Evolutionary conservation across 768 basidiomycete genomes (phyloP).

Genomic region (Pisolithus orientalis): DNA sequence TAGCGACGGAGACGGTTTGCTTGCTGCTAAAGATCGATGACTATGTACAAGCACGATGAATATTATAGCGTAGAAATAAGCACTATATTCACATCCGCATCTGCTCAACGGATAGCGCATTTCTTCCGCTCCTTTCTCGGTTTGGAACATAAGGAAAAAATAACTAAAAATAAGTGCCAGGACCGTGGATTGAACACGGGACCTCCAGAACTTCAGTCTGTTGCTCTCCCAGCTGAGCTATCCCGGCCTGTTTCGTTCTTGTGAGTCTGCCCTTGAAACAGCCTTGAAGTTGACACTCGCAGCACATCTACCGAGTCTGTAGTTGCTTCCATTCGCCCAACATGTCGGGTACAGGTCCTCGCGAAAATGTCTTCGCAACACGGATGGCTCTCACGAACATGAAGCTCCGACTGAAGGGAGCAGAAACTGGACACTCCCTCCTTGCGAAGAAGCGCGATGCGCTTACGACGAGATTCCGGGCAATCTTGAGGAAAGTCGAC

Average conservation of each 20-base stretch:
- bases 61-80: neutral
- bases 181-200: conserved; percentile 77
- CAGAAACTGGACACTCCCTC: conserved; percentile 91
- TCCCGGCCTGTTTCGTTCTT: conserved; percentile 33
- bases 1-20: conserved; percentile 97
- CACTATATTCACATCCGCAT: no score
- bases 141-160: neutral
- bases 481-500: conserved; percentile 94
- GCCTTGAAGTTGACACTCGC: neutral
- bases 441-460: conserved; percentile 98
- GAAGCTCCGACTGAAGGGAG: conserved; percentile 82
- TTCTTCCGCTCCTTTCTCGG: neutral
- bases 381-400: conserved; percentile 96
- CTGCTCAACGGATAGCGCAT: no score
- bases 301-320: neutral
- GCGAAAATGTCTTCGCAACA: conserved; percentile 95
- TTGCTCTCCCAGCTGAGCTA: conserved; percentile 76
- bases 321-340: conserved; percentile 8
- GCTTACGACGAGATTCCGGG: conserved; percentile 87
- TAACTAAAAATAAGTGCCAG: conserved; percentile 44
- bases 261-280: neutral
- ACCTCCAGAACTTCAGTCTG: conserved; percentile 77
- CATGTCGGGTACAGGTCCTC: conserved; percentile 87
- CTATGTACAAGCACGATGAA: conserved; percentile 73
- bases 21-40: conserved; percentile 94